Evolutionary conservation across 2,329 filamentous ascomycete genomes (phyloP), one percentile per base, ranked within the genome.

Genomic region (Rutstroemia sp.): DNA sequence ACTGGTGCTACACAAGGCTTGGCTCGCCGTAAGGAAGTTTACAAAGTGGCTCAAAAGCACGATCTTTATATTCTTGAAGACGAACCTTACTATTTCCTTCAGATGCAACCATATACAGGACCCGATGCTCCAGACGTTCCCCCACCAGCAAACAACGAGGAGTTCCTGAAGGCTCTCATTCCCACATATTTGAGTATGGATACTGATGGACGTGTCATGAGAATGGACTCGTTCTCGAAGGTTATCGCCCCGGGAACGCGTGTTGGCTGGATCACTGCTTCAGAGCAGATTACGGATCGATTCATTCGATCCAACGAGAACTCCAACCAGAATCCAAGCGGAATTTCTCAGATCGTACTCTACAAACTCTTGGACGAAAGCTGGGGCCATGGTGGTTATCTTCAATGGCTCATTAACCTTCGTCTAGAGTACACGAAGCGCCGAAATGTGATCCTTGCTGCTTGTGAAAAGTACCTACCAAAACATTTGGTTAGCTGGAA

Each of bases 191-290:
- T 96, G 34, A 88, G 83, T 72, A 78, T 96, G 65, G 92, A 96
- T 68, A 78, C 82, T 1, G 91, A 96, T 70, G 92, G 92, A 7
- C 87, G 92, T 59, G 92, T 96, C 38, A 78, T 96, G 75, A 87
- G 92, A 38, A 80, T 96, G 72, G 92, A 96, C 70, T 95, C 90
- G 0, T 95, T 96, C 73, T 95, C 89, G 66, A 96, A 96, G 74
- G 89, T 96, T 1, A 78, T 96, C 34, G 80, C 90, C 0, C 92
- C 92, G 0, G 92, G 92, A 8, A 84, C 87, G 14, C 83, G 92
- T 46, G 73, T 87, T 42, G 92, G 92, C 44, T 99, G 94, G 92
- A 80, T 96, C 57, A 95, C 92, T 0, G 92, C 85, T 0, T 88
- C 88, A 2, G 86, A 87, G 66, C 87, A 96, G 73, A 78, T 99